Conservation (phyloP, 1,139 yeast genomes). For the Nadsonia commutata region DNA sequence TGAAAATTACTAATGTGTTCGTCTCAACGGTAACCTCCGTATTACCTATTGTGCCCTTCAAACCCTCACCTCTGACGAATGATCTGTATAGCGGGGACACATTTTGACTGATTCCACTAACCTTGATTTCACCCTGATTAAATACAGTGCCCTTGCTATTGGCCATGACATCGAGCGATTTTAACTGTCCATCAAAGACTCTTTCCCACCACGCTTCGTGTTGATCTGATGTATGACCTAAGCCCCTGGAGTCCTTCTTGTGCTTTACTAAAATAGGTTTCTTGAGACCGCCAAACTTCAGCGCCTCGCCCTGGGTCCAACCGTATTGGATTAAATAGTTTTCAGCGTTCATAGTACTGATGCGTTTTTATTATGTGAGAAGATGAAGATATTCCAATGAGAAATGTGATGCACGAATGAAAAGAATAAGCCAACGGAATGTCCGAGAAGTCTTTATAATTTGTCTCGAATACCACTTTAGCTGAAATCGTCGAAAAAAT, state of each 20-base stretch:
- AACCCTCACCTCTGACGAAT: conserved; percentile 76
- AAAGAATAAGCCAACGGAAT: too few species aligned
- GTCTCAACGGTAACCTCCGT: neutral
- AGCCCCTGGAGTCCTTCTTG: conserved; percentile 78
- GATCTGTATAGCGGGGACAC: conserved; percentile 35
- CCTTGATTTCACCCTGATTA: conserved; percentile 20
- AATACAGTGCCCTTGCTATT: conserved; percentile 24
- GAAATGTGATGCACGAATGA: too few species aligned
- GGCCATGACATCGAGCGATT: conserved; percentile 49
- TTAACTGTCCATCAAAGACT: conserved; percentile 83
- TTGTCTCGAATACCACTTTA: too few species aligned
- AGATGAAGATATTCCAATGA: too few species aligned
- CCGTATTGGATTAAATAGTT: conserved; percentile 66
- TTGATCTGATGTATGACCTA: conserved; percentile 56
- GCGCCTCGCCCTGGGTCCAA: conserved; percentile 85
- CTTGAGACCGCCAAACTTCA: conserved; percentile 62
- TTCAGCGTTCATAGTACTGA: conserved; percentile 51
- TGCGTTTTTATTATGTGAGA: neutral
- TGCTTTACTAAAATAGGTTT: conserved; percentile 84
- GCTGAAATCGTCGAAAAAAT: too few species aligned
- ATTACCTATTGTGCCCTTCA: conserved; percentile 56
- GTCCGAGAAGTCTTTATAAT: too few species aligned
- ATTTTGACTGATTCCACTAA: conserved; percentile 22
- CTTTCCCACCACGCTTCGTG: conserved; percentile 97
- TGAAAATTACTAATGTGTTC: conserved; percentile 6